phyloP scores from a whole-genome alignment of 2,329 filamentous ascomycete species.

The Paecilomyces variotii region DNA sequence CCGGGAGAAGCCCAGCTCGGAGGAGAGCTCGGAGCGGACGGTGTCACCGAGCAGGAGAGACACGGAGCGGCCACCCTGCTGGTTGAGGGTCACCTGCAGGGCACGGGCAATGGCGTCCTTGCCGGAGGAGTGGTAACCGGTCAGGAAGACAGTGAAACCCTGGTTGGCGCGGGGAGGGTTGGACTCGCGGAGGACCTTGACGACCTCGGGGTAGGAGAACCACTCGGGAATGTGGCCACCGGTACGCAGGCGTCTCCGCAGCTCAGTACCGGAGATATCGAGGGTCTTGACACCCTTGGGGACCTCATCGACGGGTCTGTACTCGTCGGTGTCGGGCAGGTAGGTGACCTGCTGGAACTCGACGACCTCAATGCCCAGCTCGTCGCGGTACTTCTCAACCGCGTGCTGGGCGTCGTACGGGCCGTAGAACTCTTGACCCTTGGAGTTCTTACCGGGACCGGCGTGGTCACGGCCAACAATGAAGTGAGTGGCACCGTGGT shows the following conservation, averaged over 20 bases:
- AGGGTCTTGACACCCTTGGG: constrained; percentile 73
- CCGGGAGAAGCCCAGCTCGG: constrained; percentile 89
- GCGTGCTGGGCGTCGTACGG: constrained; percentile 95
- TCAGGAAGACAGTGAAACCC: constrained; percentile 97
- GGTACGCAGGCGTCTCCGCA: constrained; percentile 81
- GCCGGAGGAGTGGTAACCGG: constrained; percentile 91
- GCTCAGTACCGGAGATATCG: constrained; percentile 82
- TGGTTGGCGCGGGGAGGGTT: constrained; percentile 86
- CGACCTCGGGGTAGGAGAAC: constrained; percentile 99
- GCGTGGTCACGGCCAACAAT: constrained; percentile 98
- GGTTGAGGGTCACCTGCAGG: constrained; percentile 93
- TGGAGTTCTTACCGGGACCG: constrained; percentile 95
- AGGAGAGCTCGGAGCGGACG: constrained; percentile 83
- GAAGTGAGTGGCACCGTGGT: constrained; percentile 98
- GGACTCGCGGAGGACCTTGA: constrained; percentile 90
- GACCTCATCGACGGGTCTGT: constrained; percentile 87
- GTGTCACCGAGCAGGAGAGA: constrained; percentile 93
- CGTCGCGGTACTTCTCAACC: constrained; percentile 90
- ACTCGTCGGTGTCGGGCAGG: constrained; percentile 94
- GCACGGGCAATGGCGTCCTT: constrained; percentile 96
- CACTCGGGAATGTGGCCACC: constrained; percentile 95
- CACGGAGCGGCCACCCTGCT: constrained; percentile 91
- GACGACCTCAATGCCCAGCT: constrained; percentile 97
- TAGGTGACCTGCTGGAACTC: constrained; percentile 99
- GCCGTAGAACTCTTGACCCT: constrained; percentile 94